Evolutionary conservation across 805 yeast species (phyloP).

Genomic region (Clavispora vitiphila): DNA sequence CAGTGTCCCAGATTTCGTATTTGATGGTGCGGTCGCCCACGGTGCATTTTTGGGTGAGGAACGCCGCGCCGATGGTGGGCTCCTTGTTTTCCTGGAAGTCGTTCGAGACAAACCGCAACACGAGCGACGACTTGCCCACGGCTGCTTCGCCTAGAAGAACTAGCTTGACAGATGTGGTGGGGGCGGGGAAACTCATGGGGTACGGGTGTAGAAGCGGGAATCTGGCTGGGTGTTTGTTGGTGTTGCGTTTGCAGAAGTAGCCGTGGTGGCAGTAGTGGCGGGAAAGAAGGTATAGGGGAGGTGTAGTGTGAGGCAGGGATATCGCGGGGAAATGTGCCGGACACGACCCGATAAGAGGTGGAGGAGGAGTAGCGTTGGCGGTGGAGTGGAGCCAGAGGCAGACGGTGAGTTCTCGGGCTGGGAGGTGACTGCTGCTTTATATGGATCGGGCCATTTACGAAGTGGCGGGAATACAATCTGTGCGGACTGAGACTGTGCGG

Average conservation of each 20-base stretch:
- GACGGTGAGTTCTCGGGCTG: no score
- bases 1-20: conserved; percentile 83
- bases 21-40: conserved; percentile 53
- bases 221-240: not conserved
- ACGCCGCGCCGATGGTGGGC: conserved; percentile 84
- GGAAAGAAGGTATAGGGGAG: not conserved
- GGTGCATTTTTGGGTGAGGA: conserved; percentile 62
- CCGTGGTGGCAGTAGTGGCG: not conserved
- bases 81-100: conserved; percentile 69
- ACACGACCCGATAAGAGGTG: not conserved
- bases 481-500: no score
- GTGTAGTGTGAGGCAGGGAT: not conserved
- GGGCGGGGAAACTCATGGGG: conserved; percentile 10
- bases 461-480: no score
- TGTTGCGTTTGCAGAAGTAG: not conserved
- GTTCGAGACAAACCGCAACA: conserved; percentile 66
- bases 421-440: no score
- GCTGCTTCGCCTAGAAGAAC: conserved; percentile 80
- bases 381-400: no score
- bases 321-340: not conserved
- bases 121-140: conserved; percentile 72
- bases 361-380: no score
- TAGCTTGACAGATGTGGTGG: conserved; percentile 43
- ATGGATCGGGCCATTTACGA: no score
- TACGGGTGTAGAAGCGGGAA: not conserved